phyloP scores from a whole-genome alignment of 2,329 filamentous ascomycete species.

The Akanthomyces lecanii region DNA sequence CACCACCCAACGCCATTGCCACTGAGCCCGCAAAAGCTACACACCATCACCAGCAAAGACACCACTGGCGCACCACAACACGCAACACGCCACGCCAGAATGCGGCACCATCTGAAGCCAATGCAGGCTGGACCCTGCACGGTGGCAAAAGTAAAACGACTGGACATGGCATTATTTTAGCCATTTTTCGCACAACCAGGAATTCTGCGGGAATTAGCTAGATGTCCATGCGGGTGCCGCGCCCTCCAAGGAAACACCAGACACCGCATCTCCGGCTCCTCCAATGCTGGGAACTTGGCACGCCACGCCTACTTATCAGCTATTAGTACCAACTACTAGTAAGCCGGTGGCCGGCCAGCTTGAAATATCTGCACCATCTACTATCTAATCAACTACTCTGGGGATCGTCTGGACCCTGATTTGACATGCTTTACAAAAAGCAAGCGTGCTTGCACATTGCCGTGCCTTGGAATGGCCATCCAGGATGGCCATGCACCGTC shows the following conservation, averaged over 20 bases:
- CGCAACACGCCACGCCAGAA: background rate
- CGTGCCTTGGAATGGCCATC: background rate
- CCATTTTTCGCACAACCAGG: background rate
- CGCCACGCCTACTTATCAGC: background rate
- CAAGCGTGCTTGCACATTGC: background rate
- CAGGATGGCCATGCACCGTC: background rate
- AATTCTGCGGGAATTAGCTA: background rate
- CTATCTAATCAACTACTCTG: background rate
- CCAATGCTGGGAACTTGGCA: background rate
- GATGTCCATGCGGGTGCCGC: background rate
- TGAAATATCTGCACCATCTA: background rate
- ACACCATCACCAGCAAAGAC: conserved; percentile 1
- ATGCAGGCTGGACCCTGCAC: conserved; percentile 4
- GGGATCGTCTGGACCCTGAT: conserved; percentile 2
- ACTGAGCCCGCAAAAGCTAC: conserved; percentile 1
- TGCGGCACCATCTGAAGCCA: background rate
- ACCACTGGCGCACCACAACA: background rate
- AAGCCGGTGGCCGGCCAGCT: background rate
- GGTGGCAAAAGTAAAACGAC: conserved; percentile 1
- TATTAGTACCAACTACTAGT: background rate
- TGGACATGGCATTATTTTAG: background rate
- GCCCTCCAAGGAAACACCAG: background rate
- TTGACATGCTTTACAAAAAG: background rate
- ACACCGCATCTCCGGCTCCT: background rate
- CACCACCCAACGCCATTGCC: background rate